Evolutionary conservation across 148 eudicot species (phyloP), one percentile per base, ranked within the genome.

Genomic region (Amaranthus cruentus): DNA sequence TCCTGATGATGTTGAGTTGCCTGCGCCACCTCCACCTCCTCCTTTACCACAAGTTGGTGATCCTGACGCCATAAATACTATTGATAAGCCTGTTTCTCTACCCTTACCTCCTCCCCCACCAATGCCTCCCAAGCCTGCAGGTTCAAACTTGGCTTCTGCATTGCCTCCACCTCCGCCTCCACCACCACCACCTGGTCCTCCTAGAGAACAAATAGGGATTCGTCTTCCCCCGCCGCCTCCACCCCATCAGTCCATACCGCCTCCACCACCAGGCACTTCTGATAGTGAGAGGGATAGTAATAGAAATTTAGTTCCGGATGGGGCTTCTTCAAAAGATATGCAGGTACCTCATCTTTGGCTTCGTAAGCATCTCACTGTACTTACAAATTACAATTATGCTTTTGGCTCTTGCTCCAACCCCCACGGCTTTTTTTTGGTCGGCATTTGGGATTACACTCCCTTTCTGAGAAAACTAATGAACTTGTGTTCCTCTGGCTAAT

Each of bases 101-200:
- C 92, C 94, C 81, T 74, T 89, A 79, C 98, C 94, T n/a, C 96
- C 96, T 43, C 94, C 91, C 55, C 96, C 98, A 54, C 90, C 94
- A 47, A 82, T 88, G 88, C 96, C 98, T 42, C 89, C 89, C 55
- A 86, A 77, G 72, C 93, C 88, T 55, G 75, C 87, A 48, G 77
- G 80, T 71, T 42, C 84, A 65, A 86, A 88, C 68, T 52, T 81
- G 82, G 85, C 80, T 42, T 28, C 88, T 51, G 75, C 88, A 53
- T 83, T 90, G 81, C 96, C 92, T 42, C 83, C 78, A 11, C 88
- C 84, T 60, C 87, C 91, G 51, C 81, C 84, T 66, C 87, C 93
- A 38, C 80, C 87, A 61, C 88, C 97, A 55, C 77, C 77, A 47
- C 89, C 92, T 52, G 92, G 92, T 49, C 93, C 93, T 73, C 87